Base-by-base conservation (phyloP, 2,329 filamentous ascomycete species). In the Aureobasidium sp. region DNA sequence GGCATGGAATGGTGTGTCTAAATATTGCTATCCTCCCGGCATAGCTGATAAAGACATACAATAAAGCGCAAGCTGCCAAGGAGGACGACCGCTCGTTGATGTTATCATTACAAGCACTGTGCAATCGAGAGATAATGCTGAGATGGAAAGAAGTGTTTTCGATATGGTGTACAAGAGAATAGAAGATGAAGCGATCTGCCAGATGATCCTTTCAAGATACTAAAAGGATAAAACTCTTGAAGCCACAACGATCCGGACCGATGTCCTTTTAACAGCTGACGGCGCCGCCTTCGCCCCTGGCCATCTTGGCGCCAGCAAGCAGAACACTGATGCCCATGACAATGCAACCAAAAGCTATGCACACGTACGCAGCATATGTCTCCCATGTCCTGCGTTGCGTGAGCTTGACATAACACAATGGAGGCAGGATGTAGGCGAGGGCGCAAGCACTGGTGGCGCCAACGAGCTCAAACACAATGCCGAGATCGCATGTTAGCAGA, bases 371-470 rank as follows among this genome's bases (percentile, higher is more conserved):
- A 13, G 90, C 87, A 64, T 90, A 82, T 65, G 69, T 71, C 65
- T 74, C 72, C 73, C 72, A 74, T 1, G 71, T 72, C 70, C 84
- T 87, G 67, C 86, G 79, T 63, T 86, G 92, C 67, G 90, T 93
- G 64, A 99, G 79, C 77, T 95, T 96, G 71, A 99, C 89, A 74
- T 94, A 99, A 76, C 94, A 99, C 62, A 97, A 78, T 29, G 94
- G 94, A 65, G 94, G 94, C 64, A 99, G 78, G 53, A 99, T 96
- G 73, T 97, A 99, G 0, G 94, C 94, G 74, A 99, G 82, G 7
- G 91, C 92, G 69, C 92, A 94, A 3, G 94, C 94, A 72, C 90
- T 95, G 39, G 94, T 99, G 7, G 94, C 92, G 65, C 94, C 94
- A 63, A 99, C 94, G 20, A 99, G 81, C 78, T 99, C 94, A 71